Evolutionary conservation across 139 green algal species (phyloP).

Genomic region (Pseudopediastrum boryanum): DNA sequence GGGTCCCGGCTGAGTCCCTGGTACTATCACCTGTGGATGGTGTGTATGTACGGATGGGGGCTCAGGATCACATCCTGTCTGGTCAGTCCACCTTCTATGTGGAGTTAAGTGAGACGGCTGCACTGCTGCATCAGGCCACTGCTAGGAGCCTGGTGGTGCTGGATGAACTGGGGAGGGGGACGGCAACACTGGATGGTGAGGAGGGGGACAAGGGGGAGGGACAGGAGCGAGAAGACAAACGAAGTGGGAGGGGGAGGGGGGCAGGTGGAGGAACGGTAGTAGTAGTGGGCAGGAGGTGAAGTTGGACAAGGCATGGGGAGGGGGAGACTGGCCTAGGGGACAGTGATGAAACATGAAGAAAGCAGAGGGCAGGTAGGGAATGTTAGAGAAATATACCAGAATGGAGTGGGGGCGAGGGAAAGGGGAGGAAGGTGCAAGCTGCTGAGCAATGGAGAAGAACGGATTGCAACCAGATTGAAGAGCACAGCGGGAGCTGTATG

Average conservation of each 20-base stretch:
- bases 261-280: not conserved
- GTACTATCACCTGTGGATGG: conserved; percentile 83
- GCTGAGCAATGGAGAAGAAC: too few relatives aligned
- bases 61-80: conserved; percentile 89
- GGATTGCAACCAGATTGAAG: too few relatives aligned
- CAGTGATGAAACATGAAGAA: too few relatives aligned
- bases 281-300: not conserved
- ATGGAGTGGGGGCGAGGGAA: too few relatives aligned
- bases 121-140: conserved; percentile 80
- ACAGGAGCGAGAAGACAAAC: not conserved
- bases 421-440: too few relatives aligned
- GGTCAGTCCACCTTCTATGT: conserved; percentile 96
- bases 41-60: conserved; percentile 96
- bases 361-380: too few relatives aligned
- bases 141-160: conserved; percentile 84
- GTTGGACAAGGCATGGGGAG: not conserved
- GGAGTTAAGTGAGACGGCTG: conserved; percentile 94
- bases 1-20: conserved; percentile 85
- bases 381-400: too few relatives aligned
- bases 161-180: conserved; percentile 97
- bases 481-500: too few relatives aligned
- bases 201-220: not conserved
- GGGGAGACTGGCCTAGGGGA: too few relatives aligned
- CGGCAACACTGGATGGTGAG: conserved; percentile 91
- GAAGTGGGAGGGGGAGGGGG: not conserved